A percentile compares a stretch with the other conserved stretches of the same genome.
These are phyloP conservation scores for Brassica balearica DNA, from an alignment of 441 rosid genomes.

Conservation along the genomic window DNA sequence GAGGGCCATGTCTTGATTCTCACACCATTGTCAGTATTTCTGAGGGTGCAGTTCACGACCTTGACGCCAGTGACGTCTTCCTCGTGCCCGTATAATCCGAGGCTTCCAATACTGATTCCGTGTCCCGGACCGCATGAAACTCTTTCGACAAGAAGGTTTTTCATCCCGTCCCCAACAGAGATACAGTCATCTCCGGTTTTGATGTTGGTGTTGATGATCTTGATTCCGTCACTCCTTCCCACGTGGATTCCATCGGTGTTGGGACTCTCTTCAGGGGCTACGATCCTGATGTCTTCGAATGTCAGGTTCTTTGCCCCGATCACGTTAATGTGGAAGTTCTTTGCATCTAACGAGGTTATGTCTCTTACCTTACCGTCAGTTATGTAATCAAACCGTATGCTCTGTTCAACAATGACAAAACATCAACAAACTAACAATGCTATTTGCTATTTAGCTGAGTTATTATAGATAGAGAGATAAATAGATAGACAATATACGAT, in stretches of 20 bases:
- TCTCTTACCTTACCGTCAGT: constrained; percentile 35
- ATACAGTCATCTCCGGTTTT: constrained; percentile 37
- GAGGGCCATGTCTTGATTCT: constrained; percentile 45
- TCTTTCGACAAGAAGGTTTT: constrained; percentile 37
- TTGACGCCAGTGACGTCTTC: constrained; percentile 31
- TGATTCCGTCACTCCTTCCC: constrained; percentile 41
- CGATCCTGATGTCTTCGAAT: constrained; percentile 30
- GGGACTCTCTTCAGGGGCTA: constrained; percentile 32
- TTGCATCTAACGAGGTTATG: constrained; percentile 37
- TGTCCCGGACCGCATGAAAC: constrained; percentile 41
- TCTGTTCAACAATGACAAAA: constrained; percentile 24
- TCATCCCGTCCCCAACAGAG: constrained; percentile 42
- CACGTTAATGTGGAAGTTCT: constrained; percentile 42
- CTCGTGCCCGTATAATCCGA: constrained; percentile 35
- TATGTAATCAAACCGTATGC: constrained; percentile 29
- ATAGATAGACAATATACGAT: constrained; percentile 41
- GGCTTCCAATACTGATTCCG: constrained; percentile 40
- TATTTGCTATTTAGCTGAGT: not conserved
- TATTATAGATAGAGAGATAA: not conserved
- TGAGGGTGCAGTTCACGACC: constrained; percentile 34
- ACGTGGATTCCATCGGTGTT: constrained; percentile 40
- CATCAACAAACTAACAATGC: not conserved
- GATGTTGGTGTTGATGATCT: constrained; percentile 28
- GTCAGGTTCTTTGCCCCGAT: constrained; percentile 43
- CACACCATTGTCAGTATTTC: constrained; percentile 33